phyloP scores from a whole-genome alignment of 805 yeast species.

The Kodamaea neixiangensis region DNA sequence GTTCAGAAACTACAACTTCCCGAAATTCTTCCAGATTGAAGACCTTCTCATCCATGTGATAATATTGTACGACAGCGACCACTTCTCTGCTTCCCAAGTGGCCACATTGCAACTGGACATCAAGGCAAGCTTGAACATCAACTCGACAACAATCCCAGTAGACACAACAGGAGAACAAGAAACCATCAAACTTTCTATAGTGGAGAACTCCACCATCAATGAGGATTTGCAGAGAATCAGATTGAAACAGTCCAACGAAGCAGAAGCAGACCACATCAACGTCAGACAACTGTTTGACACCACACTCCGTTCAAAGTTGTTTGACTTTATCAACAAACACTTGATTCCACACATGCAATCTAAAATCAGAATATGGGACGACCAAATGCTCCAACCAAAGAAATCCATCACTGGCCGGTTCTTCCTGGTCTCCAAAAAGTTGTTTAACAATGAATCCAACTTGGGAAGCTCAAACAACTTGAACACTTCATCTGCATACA shows the following conservation, averaged over 20 bases:
- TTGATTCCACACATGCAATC: slow-evolving; percentile 84
- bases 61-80: slow-evolving; percentile 29
- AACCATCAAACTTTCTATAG: slow-evolving; percentile 8
- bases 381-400: slow-evolving; percentile 73
- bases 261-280: slow-evolving; percentile 15
- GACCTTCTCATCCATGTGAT: slow-evolving; percentile 53
- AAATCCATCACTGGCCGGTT: slow-evolving; percentile 74
- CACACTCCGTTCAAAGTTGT: slow-evolving; percentile 39
- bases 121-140: slow-evolving; percentile 25
- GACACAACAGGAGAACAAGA: slow-evolving; percentile 13
- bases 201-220: slow-evolving; percentile 46
- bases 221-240: slow-evolving; percentile 48
- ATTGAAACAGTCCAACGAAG: slow-evolving; percentile 19
- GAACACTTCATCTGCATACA: slow-evolving; percentile 35
- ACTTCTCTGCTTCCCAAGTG: slow-evolving; percentile 31
- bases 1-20: slow-evolving; percentile 52
- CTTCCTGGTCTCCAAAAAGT: slow-evolving; percentile 64
- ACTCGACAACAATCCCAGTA: slow-evolving; percentile 26
- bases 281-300: slow-evolving; percentile 42
- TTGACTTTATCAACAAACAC: slow-evolving; percentile 49
- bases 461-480: slow-evolving; percentile 2
- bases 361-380: slow-evolving; percentile 83
- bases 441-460: slow-evolving; percentile 46
- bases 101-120: slow-evolving; percentile 28
- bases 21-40: slow-evolving; percentile 66